These are phyloP conservation scores for Talaromyces sp. DNA, from an alignment of 2,329 filamentous ascomycete genomes.

Conservation along the genomic window DNA sequence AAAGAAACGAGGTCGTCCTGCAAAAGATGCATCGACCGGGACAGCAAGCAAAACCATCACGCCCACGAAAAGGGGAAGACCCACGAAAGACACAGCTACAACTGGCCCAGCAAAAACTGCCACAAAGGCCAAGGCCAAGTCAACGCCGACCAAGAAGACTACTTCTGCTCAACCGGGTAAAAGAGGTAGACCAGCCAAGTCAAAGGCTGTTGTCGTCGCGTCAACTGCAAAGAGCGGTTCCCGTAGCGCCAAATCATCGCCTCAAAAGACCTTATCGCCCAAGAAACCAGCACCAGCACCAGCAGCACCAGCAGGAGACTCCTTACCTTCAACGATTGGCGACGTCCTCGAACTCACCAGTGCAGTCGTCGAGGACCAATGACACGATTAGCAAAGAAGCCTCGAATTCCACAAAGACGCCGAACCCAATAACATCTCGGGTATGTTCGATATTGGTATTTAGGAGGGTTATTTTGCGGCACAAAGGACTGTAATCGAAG, in stretches of 20 bases:
- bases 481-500: neutral
- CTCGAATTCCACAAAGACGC: neutral
- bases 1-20: neutral
- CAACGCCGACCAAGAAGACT: neutral
- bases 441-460: neutral
- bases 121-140: neutral
- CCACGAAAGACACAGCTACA: neutral
- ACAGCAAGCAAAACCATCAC: neutral
- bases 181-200: neutral
- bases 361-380: neutral
- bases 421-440: neutral
- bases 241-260: neutral
- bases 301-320: neutral
- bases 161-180: neutral
- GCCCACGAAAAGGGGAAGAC: neutral
- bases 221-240: slow-evolving; percentile 2
- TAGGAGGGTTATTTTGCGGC: neutral
- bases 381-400: neutral
- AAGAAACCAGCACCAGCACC: neutral
- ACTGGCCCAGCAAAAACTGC: neutral
- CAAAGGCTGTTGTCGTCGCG: neutral
- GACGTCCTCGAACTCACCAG: neutral
- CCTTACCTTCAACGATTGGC: neutral
- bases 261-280: neutral
- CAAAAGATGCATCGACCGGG: neutral